Percentiles rank a stretch among this genome's conserved stretches.
These are phyloP conservation scores for Tagetes erecta DNA, from an alignment of 129 eudicot species.

Conservation along the genomic window DNA sequence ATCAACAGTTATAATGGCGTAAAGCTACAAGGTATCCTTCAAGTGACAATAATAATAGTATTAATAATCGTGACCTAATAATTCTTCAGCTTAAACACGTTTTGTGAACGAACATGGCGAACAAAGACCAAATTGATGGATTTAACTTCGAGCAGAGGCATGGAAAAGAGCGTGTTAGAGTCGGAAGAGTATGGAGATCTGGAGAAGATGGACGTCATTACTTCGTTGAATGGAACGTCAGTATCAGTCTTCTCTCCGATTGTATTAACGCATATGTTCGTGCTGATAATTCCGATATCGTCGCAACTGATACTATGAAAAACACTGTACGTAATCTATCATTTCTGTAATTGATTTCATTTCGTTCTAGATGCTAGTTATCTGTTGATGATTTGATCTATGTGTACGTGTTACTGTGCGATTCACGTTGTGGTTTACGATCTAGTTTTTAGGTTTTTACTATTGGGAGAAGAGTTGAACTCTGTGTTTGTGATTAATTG, in stretches of 20 bases:
- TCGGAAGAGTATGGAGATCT: constrained; percentile 79
- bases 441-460: constrained; percentile 7
- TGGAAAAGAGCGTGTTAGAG: constrained; percentile 90
- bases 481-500: background rate
- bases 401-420: background rate
- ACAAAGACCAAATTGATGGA: constrained; percentile 38
- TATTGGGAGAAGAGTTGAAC: background rate
- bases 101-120: constrained; percentile 15
- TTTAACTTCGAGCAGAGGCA: constrained; percentile 74
- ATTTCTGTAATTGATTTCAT: background rate
- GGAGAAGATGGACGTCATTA: constrained; percentile 43
- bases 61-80: no score
- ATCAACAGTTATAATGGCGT: no score
- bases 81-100: no score
- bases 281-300: constrained; percentile 83
- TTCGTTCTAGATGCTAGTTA: background rate
- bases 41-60: no score
- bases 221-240: constrained; percentile 85
- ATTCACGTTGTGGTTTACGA: background rate
- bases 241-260: constrained; percentile 72
- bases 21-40: no score
- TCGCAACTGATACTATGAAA: constrained; percentile 98
- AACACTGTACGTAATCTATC: constrained; percentile 59
- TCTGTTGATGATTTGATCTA: background rate
- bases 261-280: constrained; percentile 59